Evolutionary conservation across 2,329 filamentous ascomycete genomes (phyloP), one percentile per base, ranked within the genome.

Genomic region (Hypoxylon sp.): DNA sequence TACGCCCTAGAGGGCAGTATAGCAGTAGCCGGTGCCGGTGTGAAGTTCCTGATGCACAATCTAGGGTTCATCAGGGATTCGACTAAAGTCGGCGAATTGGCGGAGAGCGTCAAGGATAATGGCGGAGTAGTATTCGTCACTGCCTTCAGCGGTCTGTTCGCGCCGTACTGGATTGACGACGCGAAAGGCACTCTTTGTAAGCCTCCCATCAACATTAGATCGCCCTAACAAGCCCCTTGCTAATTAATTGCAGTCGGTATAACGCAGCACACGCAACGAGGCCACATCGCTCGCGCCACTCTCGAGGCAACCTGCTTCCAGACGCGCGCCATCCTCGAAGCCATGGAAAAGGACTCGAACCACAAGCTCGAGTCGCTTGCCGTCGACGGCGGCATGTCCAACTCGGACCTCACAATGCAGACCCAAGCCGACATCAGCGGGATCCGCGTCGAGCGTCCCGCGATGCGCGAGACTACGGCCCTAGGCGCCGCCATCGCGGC

Each of bases 121-220:
- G 94, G 94, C 61, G 94, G 94, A 6, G 91, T 94, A 60, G 88
- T 94, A 17, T 90, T 97, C 75, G 94, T 97, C 67, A 97, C 94
- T 2, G 94, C 94, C 1, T 97, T 97, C 78, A 94, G 91, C 79
- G 94, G 94, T 59, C 86, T 97, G 2, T 97, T 97, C 78, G 94
- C 94, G 0, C 94, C 94, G 0, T 97, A 97, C 80, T 97, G 94
- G 94, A 95, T 97, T 68, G 94, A 97, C 77, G 93, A 97, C 81
- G 94, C 94, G 19, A 92, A 94, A 79, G 94, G 94, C 65, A 97
- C 94, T 4, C 89, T 96, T 62, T 94, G 87, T 90, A 83, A 81
- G 86, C 83, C 26, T 11, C 2, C 50, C 57, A 11, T n/a, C 31
- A 14, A 46, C 35, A 11, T 3, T 44, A 46, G 57, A 51, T 39